phyloP scores from a whole-genome alignment of 257 asterid species.

The Lycium barbarum region DNA sequence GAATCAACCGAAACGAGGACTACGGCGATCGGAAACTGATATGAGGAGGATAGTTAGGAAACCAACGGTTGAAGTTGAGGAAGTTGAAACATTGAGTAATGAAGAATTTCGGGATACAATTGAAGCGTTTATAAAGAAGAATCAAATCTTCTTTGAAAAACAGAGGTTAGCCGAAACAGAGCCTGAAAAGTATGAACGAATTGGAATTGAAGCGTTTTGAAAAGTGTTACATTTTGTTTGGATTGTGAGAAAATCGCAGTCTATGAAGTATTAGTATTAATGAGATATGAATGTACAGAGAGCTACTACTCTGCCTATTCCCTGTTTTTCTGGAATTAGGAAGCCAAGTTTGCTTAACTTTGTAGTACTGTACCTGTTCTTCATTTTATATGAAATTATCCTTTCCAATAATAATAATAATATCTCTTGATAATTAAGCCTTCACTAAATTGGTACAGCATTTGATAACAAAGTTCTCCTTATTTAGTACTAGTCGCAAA shows the following conservation, averaged over 20 bases:
- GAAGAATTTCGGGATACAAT: conserved; percentile 79
- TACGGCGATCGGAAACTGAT: conserved; percentile 70
- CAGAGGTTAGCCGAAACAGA: conserved; percentile 39
- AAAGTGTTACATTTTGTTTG: background rate
- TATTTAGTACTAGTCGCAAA: too few species aligned
- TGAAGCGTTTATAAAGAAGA: conserved; percentile 65
- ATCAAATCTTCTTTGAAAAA: conserved; percentile 44
- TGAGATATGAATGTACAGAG: conserved; percentile 33
- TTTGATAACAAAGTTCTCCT: too few species aligned
- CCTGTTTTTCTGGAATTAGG: conserved; percentile 41
- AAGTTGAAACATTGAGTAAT: conserved; percentile 65
- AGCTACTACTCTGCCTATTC: conserved; percentile 38
- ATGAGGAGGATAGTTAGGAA: conserved; percentile 29
- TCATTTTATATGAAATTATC: conserved; percentile 10
- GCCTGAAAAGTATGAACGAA: conserved; percentile 31
- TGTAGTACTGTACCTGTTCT: conserved; percentile 22
- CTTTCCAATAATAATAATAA: background rate
- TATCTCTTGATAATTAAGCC: background rate
- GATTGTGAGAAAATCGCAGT: background rate
- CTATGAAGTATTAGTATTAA: background rate
- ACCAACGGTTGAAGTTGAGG: conserved; percentile 25
- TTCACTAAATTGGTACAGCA: background rate
- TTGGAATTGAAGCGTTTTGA: conserved; percentile 24
- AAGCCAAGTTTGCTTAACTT: conserved; percentile 17
- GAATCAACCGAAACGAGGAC: conserved; percentile 45